A percentile compares a stretch with the other conserved stretches of the same genome.
These are phyloP conservation scores for Solanum hybrid DNA, from an alignment of 305 asterid species.

Conservation along the genomic window DNA sequence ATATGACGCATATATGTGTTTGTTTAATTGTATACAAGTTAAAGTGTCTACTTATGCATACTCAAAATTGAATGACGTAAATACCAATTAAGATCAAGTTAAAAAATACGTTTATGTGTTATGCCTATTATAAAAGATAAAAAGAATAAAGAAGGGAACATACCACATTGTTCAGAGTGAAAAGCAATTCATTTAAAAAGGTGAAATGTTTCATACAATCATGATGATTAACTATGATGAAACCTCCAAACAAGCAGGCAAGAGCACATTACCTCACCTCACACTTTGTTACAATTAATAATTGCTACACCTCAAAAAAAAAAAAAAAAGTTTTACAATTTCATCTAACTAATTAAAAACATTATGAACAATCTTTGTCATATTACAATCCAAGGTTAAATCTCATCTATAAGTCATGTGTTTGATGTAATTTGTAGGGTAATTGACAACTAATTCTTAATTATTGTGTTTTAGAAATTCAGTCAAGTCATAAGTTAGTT, in stretches of 20 bases:
- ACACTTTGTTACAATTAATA: not conserved
- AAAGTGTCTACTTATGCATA: fast-evolving
- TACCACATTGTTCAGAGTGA: not conserved
- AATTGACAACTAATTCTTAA: not conserved
- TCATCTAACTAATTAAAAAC: not conserved
- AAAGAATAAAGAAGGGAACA: not conserved
- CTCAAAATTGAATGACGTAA: too few relatives aligned
- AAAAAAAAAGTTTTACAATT: not conserved
- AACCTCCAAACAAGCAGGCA: not conserved
- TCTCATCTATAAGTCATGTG: not conserved
- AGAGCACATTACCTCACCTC: not conserved
- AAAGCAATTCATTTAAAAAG: not conserved
- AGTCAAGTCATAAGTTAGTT: not conserved
- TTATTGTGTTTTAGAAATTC: not conserved
- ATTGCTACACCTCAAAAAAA: not conserved
- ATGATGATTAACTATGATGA: not conserved
- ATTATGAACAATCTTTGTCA: too few relatives aligned
- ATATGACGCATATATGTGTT: fast-evolving
- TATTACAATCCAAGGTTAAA: not conserved
- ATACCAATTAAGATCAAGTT: too few relatives aligned
- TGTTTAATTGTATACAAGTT: not conserved
- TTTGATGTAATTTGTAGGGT: not conserved
- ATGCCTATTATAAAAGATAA: not conserved
- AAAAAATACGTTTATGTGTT: too few relatives aligned
- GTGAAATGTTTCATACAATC: not conserved